Evolutionary conservation across 1,284 basidiomycete genomes (phyloP).

Genomic region (Apiotrichum gracile): DNA sequence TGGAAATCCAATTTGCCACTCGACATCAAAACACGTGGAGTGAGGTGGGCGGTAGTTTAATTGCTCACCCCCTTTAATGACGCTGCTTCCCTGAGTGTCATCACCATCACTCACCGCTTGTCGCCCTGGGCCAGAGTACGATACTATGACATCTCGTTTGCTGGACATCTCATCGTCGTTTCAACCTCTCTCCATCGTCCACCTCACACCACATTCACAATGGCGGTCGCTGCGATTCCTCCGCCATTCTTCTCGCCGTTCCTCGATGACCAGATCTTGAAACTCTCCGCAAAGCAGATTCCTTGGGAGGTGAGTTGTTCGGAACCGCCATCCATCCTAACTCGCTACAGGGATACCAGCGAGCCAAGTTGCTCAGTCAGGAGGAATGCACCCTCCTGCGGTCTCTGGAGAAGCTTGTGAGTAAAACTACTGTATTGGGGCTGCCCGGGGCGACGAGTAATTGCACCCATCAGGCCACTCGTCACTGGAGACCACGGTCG

Average conservation of each 20-base stretch:
- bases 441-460: too few relatives aligned
- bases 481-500: not conserved
- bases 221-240: conserved; percentile 50
- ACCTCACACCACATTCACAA: not conserved
- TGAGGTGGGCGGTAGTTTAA: too few relatives aligned
- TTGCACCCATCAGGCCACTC: not conserved
- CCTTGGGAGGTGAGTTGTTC: conserved; percentile 81
- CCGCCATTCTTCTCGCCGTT: conserved; percentile 75
- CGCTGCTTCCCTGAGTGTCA: too few relatives aligned
- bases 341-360: conserved; percentile 94
- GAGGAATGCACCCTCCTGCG: conserved; percentile 89
- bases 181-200: not conserved
- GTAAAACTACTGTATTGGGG: too few relatives aligned
- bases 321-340: conserved; percentile 4
- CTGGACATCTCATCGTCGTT: not conserved
- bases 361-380: conserved; percentile 79
- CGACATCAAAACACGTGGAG: too few relatives aligned
- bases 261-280: conserved; percentile 77
- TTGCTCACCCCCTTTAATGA: too few relatives aligned
- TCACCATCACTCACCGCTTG: not conserved
- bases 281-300: conserved; percentile 83
- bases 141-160: too few relatives aligned
- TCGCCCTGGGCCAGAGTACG: too few relatives aligned
- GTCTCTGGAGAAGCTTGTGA: conserved; percentile 66
- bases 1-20: too few relatives aligned